Percentiles rank a stretch among this genome's conserved stretches.
Conservation (phyloP, 2,329 filamentous ascomycete genomes). For the Aspergillus cejpii region DNA sequence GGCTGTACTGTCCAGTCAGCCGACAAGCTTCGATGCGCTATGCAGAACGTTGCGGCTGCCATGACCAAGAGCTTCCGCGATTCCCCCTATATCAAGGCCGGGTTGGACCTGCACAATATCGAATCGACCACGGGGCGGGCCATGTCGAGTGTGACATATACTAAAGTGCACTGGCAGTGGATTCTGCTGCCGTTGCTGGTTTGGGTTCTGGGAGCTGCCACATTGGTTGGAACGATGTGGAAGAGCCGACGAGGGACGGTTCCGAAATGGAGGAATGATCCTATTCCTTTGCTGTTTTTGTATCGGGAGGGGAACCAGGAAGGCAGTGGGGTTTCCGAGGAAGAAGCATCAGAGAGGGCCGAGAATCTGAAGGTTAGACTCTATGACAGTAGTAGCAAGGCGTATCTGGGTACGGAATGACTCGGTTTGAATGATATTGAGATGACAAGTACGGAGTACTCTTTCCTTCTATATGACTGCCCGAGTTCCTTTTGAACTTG, state of each 20-base stretch:
- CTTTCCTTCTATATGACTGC: too few species aligned
- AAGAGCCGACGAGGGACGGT: conserved; percentile 4
- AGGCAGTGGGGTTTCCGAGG: too few species aligned
- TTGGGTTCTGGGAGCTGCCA: conserved; percentile 10
- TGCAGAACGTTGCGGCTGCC: conserved; percentile 8
- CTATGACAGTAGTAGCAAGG: too few species aligned
- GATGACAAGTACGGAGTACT: too few species aligned
- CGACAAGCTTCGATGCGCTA: conserved; percentile 5
- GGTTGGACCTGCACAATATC: not conserved
- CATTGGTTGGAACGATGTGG: conserved; percentile 7
- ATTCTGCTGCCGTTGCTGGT: conserved; percentile 10
- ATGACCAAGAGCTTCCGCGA: conserved; percentile 10
- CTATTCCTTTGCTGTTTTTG: not conserved
- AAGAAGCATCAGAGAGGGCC: too few species aligned
- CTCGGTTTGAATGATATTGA: too few species aligned
- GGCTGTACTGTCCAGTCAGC: not conserved
- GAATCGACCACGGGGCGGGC: not conserved
- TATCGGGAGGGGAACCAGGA: not conserved
- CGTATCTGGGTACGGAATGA: too few species aligned
- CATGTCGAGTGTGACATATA: not conserved
- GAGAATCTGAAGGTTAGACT: too few species aligned
- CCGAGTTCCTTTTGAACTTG: too few species aligned
- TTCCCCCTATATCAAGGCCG: not conserved
- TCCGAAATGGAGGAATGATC: not conserved
- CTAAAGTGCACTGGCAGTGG: conserved; percentile 12